A percentile compares a stretch with the other conserved stretches of the same genome.
These are phyloP conservation scores for Barnettozyma vustinii DNA, from an alignment of 805 yeast genomes.

Conservation along the genomic window DNA sequence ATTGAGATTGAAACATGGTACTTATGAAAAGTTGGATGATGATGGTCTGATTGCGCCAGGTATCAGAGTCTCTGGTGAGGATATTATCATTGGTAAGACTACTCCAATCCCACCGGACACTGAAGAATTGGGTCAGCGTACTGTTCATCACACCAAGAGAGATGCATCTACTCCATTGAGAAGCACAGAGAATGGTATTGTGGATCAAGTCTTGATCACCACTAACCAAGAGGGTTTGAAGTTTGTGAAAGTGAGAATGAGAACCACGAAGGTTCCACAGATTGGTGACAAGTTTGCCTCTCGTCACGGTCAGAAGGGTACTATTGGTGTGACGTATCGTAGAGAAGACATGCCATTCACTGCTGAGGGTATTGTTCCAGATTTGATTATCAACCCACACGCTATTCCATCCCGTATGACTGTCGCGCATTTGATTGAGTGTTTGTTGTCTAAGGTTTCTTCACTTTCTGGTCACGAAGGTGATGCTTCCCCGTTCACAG, in stretches of 20 bases:
- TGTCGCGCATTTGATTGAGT: conserved; percentile 98
- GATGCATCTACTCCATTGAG: conserved; percentile 98
- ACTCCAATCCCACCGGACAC: conserved; percentile 99
- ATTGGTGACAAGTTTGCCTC: conserved; percentile 99
- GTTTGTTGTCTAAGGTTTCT: conserved; percentile 92
- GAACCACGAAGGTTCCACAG: conserved; percentile 98
- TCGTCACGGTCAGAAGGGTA: conserved; percentile 99
- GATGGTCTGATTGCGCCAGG: conserved; percentile 99
- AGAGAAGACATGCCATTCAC: conserved; percentile 99
- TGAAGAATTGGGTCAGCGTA: conserved; percentile 97
- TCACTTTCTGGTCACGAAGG: conserved; percentile 95
- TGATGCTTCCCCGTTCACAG: conserved; percentile 99
- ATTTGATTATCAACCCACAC: conserved; percentile 95
- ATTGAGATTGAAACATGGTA: conserved; percentile 92
- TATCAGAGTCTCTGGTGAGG: conserved; percentile 97
- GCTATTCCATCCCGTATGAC: conserved; percentile 99
- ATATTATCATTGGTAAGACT: conserved; percentile 96
- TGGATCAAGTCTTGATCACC: conserved; percentile 93
- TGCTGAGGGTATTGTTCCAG: conserved; percentile 94
- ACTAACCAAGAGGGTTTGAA: conserved; percentile 98
- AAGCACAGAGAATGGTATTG: conserved; percentile 96
- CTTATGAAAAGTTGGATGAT: conserved; percentile 95
- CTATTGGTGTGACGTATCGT: conserved; percentile 97
- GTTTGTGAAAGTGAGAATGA: conserved; percentile 96
- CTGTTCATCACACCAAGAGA: conserved; percentile 96